A percentile compares a stretch with the other conserved stretches of the same genome.
Conservation (phyloP, 108 stramenopile species). For the Nitzschia sp. region DNA sequence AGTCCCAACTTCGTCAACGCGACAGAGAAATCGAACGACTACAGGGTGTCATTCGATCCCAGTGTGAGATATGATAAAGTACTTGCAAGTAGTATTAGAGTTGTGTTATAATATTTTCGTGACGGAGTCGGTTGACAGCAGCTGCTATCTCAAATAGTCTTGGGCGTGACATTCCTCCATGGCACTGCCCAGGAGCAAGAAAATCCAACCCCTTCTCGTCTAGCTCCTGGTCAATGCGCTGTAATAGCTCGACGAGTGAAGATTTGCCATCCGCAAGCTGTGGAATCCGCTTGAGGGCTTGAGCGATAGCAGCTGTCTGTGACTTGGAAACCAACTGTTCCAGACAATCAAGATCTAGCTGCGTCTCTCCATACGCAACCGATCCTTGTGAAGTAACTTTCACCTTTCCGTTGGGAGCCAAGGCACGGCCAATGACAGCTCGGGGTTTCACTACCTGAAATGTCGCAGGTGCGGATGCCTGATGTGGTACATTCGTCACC, state of each 20-base stretch:
- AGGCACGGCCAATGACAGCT: slow-evolving; percentile 45
- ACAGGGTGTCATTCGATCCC: background rate
- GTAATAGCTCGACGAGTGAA: slow-evolving; percentile 45
- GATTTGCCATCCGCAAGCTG: background rate
- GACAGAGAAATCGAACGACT: slow-evolving; percentile 5
- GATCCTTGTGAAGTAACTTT: slow-evolving; percentile 44
- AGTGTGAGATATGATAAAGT: background rate
- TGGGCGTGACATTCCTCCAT: slow-evolving; percentile 74
- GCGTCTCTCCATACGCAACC: slow-evolving; percentile 78
- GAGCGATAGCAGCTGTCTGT: slow-evolving; percentile 71
- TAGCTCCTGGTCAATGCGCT: slow-evolving; percentile 45
- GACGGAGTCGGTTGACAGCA: slow-evolving; percentile 71
- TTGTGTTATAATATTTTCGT: slow-evolving; percentile 15
- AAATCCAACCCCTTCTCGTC: slow-evolving; percentile 57
- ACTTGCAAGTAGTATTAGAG: background rate
- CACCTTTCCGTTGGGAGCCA: slow-evolving; percentile 71
- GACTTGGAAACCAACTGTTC: slow-evolving; percentile 77
- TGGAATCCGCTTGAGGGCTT: slow-evolving; percentile 63
- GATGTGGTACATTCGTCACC: slow-evolving; percentile 13
- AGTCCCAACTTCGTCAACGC: background rate
- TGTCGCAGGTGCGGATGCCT: slow-evolving; percentile 29
- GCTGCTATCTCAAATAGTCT: slow-evolving; percentile 74
- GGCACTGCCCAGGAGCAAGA: slow-evolving; percentile 62
- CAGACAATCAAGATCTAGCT: slow-evolving; percentile 66
- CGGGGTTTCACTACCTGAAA: slow-evolving; percentile 54